Base-by-base conservation (phyloP, 2,329 filamentous ascomycete species). In the Phialocephala subalpina region DNA sequence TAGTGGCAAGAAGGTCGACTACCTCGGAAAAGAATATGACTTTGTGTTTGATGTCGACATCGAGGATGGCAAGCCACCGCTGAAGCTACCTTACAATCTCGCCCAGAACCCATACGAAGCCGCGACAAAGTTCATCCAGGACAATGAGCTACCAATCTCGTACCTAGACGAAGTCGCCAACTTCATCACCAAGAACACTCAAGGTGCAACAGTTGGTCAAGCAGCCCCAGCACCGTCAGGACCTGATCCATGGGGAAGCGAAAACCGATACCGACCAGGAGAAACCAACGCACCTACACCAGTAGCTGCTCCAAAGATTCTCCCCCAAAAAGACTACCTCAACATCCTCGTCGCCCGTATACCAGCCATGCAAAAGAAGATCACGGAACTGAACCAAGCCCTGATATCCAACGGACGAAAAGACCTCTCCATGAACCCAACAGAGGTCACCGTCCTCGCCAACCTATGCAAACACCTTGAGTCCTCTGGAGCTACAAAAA, bases 11-110 rank as follows among this genome's bases (percentile, higher is more conserved):
- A 94, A 94, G 80, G 70, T 88, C 8, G 85, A 90, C 65, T 91
- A 95, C 76, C 83, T 92, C 1, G 95, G 95, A 36, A 88, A 97
- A 76, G 92, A 95, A 67, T 99, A 97, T 77, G 96, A 99, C 76
- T 97, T 91, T 74, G 94, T 99, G 9, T 98, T 98, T 72, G 94
- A 97, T 75, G 94, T 97, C 29, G 94, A 97, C 73, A 97, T 97
- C 68, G 93, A 97, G 77, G 95, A 97, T 74, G 95, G 94, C 60
- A 95, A 97, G 75, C 94, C 95, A 14, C 89, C 95, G 0, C 83
- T 98, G 55, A 97, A 97, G 78, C 84, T 98, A n/a, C 94, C 95
- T 0, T 98, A 92, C 80, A 97, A 98, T 77, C 84, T 95, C 14
- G 93, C 92, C 0, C 91, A 97, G 76, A 97, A 97, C 72, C 93